Conservation (phyloP, 2,329 filamentous ascomycete genomes). For the Fusarium veterinarium region DNA sequence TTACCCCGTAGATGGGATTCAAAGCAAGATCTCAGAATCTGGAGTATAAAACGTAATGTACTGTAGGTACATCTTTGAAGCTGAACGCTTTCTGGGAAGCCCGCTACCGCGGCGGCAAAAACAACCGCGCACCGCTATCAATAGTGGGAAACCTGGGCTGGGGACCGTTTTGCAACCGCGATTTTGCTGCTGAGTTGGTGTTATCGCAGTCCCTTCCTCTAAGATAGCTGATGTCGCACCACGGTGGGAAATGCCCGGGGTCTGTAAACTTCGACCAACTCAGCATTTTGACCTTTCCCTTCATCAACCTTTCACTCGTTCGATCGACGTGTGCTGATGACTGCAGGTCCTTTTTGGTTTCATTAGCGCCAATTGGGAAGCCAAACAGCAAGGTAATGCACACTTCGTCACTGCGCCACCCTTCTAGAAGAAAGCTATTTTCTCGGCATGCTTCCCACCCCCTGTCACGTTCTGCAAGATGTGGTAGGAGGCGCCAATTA, state of each 20-base stretch:
- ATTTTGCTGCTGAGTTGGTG: slow-evolving; percentile 2
- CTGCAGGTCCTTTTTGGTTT: slow-evolving; percentile 21
- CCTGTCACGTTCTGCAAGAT: slow-evolving; percentile 25
- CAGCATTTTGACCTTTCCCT: slow-evolving; percentile 13
- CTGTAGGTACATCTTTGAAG: background rate
- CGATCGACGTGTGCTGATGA: slow-evolving; percentile 21
- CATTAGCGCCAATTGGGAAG: slow-evolving; percentile 4
- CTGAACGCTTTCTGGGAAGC: slow-evolving; percentile 18
- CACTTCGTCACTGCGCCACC: slow-evolving; percentile 12
- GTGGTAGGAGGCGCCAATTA: slow-evolving; percentile 17
- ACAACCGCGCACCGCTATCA: slow-evolving; percentile 28
- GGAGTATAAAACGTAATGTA: slow-evolving; percentile 5
- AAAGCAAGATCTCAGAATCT: slow-evolving; percentile 20
- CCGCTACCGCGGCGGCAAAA: slow-evolving; percentile 32
- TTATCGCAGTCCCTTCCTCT: slow-evolving; percentile 18
- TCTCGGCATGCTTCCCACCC: slow-evolving; percentile 22
- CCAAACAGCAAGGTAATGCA: slow-evolving; percentile 7
- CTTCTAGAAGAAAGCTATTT: slow-evolving; percentile 40
- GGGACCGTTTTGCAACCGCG: background rate
- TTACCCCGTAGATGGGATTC: slow-evolving; percentile 36
- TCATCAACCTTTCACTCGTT: slow-evolving; percentile 17
- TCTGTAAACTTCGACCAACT: slow-evolving; percentile 17
- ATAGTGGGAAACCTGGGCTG: background rate
- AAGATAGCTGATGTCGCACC: slow-evolving; percentile 34
- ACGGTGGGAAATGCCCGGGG: slow-evolving; percentile 17